phyloP scores from a whole-genome alignment of 1,284 basidiomycete species.

The Athelia sp. region DNA sequence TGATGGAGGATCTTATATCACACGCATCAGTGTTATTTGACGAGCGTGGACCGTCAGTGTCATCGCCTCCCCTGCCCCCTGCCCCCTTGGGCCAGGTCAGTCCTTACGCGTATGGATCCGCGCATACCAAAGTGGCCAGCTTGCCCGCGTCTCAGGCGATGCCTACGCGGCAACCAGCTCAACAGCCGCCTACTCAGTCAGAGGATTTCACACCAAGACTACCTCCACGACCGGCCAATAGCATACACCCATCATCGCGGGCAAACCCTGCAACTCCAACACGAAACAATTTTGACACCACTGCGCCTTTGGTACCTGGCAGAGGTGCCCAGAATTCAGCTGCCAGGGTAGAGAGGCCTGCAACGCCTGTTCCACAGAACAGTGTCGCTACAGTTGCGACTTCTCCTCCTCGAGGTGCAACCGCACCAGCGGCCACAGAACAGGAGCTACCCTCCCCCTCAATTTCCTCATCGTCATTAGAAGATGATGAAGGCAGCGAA shows the following conservation, averaged over 20 bases:
- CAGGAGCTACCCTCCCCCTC: neutral
- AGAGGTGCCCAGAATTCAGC: neutral
- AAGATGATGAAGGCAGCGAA: neutral
- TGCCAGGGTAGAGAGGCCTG: neutral
- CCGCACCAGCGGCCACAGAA: too few relatives aligned
- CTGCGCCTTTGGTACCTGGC: neutral
- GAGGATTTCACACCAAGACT: conserved; percentile 71
- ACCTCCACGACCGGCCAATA: conserved; percentile 61
- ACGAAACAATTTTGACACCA: conserved; percentile 10
- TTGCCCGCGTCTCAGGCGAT: conserved; percentile 25
- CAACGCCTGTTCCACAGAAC: neutral
- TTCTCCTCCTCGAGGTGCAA: neutral
- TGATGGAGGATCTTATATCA: conserved; percentile 85
- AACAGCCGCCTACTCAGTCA: conserved; percentile 24
- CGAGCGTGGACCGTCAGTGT: conserved; percentile 28
- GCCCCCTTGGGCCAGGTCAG: conserved; percentile 57
- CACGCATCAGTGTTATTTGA: conserved; percentile 63
- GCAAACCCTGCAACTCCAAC: conserved; percentile 37
- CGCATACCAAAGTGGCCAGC: conserved; percentile 54
- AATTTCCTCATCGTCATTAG: neutral
- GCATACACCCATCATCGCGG: conserved; percentile 72
- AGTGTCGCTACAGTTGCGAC: neutral
- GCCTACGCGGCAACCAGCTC: conserved; percentile 21
- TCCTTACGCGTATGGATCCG: conserved; percentile 61
- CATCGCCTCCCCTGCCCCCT: conserved; percentile 62